Percentiles rank a stretch among this genome's conserved stretches.
Conservation (phyloP, 305 asterid genomes). For the Plantago coronopus region DNA sequence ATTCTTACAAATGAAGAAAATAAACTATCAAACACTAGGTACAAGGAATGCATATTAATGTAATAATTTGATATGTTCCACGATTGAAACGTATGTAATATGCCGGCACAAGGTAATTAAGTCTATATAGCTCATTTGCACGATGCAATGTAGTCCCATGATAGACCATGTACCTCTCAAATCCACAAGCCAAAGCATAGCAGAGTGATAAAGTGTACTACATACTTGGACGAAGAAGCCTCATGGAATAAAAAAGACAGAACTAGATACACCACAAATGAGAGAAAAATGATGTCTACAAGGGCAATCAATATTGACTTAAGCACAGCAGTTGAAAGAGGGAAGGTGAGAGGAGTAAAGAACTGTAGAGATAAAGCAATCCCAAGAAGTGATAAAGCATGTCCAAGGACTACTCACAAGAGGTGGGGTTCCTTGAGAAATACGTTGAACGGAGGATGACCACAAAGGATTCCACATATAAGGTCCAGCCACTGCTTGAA, state of each 20-base stretch:
- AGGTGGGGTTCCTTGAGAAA: constrained; percentile 99
- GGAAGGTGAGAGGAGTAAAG: background rate
- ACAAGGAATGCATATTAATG: no score
- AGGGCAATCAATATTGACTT: background rate
- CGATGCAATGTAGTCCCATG: no score
- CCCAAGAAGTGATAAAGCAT: constrained; percentile 9
- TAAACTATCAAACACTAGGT: no score
- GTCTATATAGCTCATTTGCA: no score
- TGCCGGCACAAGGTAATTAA: no score
- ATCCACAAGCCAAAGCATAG: no score
- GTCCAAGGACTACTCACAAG: constrained; percentile 59
- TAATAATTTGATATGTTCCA: no score
- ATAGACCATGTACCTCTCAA: no score
- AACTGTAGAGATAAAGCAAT: background rate
- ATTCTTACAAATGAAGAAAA: no score
- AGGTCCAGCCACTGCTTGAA: constrained; percentile 95
- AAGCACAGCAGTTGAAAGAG: background rate
- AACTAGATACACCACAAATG: background rate
- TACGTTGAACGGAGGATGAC: constrained; percentile 91
- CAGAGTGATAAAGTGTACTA: no score
- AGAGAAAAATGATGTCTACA: background rate
- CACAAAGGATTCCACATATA: constrained; percentile 90
- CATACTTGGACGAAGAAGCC: no score
- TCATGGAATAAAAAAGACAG: background rate
- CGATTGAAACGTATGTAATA: no score